Percentiles rank a stretch among this genome's conserved stretches.
phyloP scores from a whole-genome alignment of 2,329 filamentous ascomycete genomes.

The Zalaria sp. region DNA sequence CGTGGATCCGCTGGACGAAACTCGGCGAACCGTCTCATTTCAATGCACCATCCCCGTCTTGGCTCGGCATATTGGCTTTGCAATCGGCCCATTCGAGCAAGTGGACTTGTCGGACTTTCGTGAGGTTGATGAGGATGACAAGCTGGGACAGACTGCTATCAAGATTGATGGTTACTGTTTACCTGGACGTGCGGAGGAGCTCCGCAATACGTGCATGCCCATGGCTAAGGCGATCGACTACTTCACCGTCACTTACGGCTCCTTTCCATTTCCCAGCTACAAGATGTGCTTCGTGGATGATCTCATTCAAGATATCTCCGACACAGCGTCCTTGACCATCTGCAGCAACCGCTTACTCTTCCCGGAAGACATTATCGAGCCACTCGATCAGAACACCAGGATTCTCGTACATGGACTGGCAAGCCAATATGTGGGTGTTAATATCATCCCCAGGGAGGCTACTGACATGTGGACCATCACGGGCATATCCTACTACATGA shows the following conservation, averaged over 20 bases:
- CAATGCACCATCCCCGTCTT: constrained; percentile 60
- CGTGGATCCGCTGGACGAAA: constrained; percentile 59
- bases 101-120: constrained; percentile 81
- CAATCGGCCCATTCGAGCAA: constrained; percentile 87
- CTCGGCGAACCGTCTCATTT: constrained; percentile 81
- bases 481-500: constrained; percentile 88
- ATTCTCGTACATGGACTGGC: constrained; percentile 72
- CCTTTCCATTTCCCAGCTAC: constrained; percentile 84
- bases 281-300: constrained; percentile 94
- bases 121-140: constrained; percentile 81
- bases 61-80: constrained; percentile 83
- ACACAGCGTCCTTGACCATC: constrained; percentile 71
- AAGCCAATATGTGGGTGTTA: constrained; percentile 88
- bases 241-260: constrained; percentile 75
- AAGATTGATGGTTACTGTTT: constrained; percentile 87
- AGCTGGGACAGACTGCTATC: constrained; percentile 74
- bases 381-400: constrained; percentile 67
- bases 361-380: constrained; percentile 72
- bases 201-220: constrained; percentile 75
- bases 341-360: constrained; percentile 79
- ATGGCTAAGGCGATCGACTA: constrained; percentile 79
- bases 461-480: constrained; percentile 80
- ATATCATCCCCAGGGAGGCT: constrained; percentile 70
- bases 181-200: constrained; percentile 65
- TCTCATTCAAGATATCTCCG: constrained; percentile 56